Conservation (phyloP, 164 flowering plant species). For the Magnolia kwangsiensis region DNA sequence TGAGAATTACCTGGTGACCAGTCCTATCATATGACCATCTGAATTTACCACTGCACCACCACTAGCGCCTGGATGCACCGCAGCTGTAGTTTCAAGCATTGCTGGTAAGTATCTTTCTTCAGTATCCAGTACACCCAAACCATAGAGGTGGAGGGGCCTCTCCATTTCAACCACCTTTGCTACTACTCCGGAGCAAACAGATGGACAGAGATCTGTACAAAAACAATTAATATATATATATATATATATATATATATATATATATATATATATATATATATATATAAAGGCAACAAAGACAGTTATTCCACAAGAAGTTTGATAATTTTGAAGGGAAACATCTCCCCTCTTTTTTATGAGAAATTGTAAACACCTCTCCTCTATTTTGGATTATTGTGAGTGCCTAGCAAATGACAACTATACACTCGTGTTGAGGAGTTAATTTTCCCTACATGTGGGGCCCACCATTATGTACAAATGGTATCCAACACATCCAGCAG, state of each 20-base stretch:
- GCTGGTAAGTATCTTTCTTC: slow-evolving; percentile 41
- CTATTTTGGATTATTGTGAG: too few species aligned
- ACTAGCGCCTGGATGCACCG: slow-evolving; percentile 95
- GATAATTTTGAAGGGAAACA: background rate
- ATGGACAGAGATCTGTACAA: slow-evolving; percentile 58
- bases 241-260: too few species aligned
- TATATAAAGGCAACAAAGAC: background rate
- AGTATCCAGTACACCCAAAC: slow-evolving; percentile 17
- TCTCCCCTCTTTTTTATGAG: too few species aligned
- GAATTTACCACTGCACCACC: slow-evolving; percentile 91
- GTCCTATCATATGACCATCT: slow-evolving; percentile 82
- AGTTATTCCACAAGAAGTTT: background rate
- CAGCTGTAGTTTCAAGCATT: slow-evolving; percentile 95
- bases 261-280: too few species aligned
- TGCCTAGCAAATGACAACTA: too few species aligned
- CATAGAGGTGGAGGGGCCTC: slow-evolving; percentile 24
- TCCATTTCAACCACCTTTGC: slow-evolving; percentile 66
- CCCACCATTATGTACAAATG: too few species aligned
- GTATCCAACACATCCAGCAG: too few species aligned
- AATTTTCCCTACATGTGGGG: too few species aligned
- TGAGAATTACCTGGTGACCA: slow-evolving; percentile 76
- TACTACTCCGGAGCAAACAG: slow-evolving; percentile 73
- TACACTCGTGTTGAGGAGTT: too few species aligned
- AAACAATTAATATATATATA: background rate
- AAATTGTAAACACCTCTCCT: too few species aligned